These are phyloP conservation scores for Nitzschia sp. DNA, from an alignment of 108 stramenopile genomes.

Conservation along the genomic window DNA sequence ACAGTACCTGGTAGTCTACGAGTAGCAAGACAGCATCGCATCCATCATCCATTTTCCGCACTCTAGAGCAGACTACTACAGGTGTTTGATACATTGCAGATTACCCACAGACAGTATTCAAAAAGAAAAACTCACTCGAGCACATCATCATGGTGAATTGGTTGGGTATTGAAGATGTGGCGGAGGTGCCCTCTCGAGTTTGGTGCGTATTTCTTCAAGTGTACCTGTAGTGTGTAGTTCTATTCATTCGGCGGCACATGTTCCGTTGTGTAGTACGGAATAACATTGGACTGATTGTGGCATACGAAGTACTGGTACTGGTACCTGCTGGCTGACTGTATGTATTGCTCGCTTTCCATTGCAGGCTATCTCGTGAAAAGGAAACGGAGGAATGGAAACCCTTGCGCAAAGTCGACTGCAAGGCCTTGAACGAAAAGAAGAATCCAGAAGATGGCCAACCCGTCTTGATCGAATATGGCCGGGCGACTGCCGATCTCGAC, in stretches of 20 bases:
- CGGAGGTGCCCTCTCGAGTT: conserved; percentile 10
- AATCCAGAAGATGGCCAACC: conserved; percentile 10
- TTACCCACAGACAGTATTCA: too few relatives aligned
- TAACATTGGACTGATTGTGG: not conserved
- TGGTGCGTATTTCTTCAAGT: conserved; percentile 9
- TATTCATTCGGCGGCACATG: too few relatives aligned
- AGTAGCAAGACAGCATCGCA: too few relatives aligned
- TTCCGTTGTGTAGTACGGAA: too few relatives aligned
- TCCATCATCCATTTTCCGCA: too few relatives aligned
- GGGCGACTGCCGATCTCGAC: conserved; percentile 66
- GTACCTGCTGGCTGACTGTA: not conserved
- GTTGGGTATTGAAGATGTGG: conserved; percentile 26
- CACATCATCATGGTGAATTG: conserved; percentile 24
- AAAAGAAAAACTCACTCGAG: too few relatives aligned
- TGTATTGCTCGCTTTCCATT: not conserved
- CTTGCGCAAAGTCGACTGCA: conserved; percentile 71
- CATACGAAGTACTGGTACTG: not conserved
- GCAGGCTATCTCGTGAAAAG: conserved; percentile 10
- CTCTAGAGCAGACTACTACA: too few relatives aligned
- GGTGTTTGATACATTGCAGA: too few relatives aligned
- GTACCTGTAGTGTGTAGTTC: too few relatives aligned
- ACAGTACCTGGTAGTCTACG: too few relatives aligned
- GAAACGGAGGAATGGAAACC: conserved; percentile 71
- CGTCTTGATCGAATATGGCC: conserved; percentile 63
- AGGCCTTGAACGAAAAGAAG: conserved; percentile 69